These are phyloP conservation scores for Lecanicillium sp. DNA, from an alignment of 2,329 filamentous ascomycete species.

Conservation along the genomic window DNA sequence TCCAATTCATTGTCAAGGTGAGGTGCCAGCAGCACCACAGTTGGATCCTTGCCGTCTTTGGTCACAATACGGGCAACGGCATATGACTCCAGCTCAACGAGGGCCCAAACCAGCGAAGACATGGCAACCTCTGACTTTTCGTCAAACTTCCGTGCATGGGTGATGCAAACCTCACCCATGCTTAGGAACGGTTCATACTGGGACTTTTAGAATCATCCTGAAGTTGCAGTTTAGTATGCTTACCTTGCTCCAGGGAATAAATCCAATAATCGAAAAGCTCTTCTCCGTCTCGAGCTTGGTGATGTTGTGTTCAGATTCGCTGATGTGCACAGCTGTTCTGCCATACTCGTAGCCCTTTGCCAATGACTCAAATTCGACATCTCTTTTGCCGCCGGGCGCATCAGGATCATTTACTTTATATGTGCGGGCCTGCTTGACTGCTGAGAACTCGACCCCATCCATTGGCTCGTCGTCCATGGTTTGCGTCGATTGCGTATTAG, in stretches of 20 bases:
- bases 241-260: constrained; percentile 67
- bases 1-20: constrained; percentile 72
- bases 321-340: constrained; percentile 83
- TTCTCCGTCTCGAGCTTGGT: constrained; percentile 77
- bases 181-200: constrained; percentile 79
- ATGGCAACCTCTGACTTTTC: constrained; percentile 77
- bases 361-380: constrained; percentile 74
- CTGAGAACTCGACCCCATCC: constrained; percentile 51
- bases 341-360: constrained; percentile 96
- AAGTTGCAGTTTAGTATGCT: constrained; percentile 10
- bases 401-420: constrained; percentile 75
- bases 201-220: neutral
- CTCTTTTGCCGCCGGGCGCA: constrained; percentile 69
- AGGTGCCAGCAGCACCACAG: constrained; percentile 72
- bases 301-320: constrained; percentile 75
- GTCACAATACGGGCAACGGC: constrained; percentile 78
- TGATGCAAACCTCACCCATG: constrained; percentile 73
- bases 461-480: constrained; percentile 39
- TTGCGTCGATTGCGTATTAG: constrained; percentile 42
- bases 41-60: constrained; percentile 75
- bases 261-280: constrained; percentile 77
- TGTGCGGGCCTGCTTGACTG: constrained; percentile 67
- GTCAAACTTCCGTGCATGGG: constrained; percentile 69
- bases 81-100: constrained; percentile 77
- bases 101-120: constrained; percentile 81